Evolutionary conservation across 306 rosid genomes (phyloP).

Genomic region (Vigna nakashimae): DNA sequence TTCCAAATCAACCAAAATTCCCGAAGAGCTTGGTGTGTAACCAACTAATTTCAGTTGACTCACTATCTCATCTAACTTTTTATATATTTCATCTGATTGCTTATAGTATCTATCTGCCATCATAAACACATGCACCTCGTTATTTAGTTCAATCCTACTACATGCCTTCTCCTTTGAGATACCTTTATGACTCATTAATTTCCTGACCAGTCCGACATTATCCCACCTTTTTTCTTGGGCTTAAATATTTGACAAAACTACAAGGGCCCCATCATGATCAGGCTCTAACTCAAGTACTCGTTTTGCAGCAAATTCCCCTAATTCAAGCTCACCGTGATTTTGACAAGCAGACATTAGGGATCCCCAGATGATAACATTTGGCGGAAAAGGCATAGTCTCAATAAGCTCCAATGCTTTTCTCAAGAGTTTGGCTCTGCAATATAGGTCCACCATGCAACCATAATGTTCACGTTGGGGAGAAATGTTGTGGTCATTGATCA

Average conservation of each 20-base stretch:
- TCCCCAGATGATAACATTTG: conserved; percentile 85
- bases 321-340: conserved; percentile 67
- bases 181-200: conserved; percentile 56
- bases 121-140: too few relatives aligned
- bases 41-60: too few relatives aligned
- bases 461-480: conserved; percentile 81
- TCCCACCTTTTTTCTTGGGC: conserved; percentile 87
- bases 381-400: conserved; percentile 83
- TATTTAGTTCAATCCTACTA: too few relatives aligned
- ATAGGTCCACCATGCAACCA: conserved; percentile 94
- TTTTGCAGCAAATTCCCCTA: conserved; percentile 86
- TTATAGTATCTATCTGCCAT: too few relatives aligned
- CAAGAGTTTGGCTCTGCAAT: conserved; percentile 79
- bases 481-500: conserved; percentile 68
- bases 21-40: too few relatives aligned
- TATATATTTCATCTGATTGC: too few relatives aligned
- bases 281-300: conserved; percentile 76
- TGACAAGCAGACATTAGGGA: conserved; percentile 90
- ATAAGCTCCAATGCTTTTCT: conserved; percentile 77
- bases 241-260: conserved; percentile 77
- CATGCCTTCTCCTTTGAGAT: too few relatives aligned
- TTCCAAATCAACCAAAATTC: too few relatives aligned
- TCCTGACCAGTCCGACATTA: conserved; percentile 69
- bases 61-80: too few relatives aligned
- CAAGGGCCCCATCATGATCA: conserved; percentile 81